phyloP scores from a whole-genome alignment of 371 early-diverging fungal species.

The Lichtheimia ornata region DNA sequence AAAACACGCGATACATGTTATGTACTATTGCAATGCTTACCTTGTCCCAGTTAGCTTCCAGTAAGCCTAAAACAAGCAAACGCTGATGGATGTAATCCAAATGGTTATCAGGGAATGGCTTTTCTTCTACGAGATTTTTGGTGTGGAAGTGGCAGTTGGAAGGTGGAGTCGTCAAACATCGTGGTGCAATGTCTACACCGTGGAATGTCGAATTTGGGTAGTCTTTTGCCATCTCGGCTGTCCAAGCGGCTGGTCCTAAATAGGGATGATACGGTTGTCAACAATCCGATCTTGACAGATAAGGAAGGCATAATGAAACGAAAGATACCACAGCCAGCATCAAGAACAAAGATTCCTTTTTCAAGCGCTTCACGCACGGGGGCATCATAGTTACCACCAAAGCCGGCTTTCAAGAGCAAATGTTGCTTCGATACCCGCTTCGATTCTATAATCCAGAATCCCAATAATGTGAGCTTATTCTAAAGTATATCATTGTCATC shows the following conservation, averaged over 20 bases:
- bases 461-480: neutral
- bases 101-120: conserved; percentile 53
- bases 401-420: neutral
- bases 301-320: neutral
- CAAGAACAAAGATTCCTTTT: conserved; percentile 20
- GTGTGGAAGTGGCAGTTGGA: conserved; percentile 45
- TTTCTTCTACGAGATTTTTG: conserved; percentile 52
- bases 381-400: conserved; percentile 3
- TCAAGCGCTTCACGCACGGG: conserved; percentile 13
- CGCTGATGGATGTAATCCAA: conserved; percentile 62
- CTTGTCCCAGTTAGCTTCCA: conserved; percentile 28
- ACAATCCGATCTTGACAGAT: neutral
- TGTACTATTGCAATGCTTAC: conserved; percentile 10
- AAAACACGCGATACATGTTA: neutral
- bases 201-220: conserved; percentile 23
- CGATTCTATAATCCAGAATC: too few relatives aligned
- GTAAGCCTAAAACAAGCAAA: conserved; percentile 33
- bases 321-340: conserved; percentile 20
- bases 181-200: conserved; percentile 19
- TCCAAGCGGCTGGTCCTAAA: conserved; percentile 37
- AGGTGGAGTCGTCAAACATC: conserved; percentile 18
- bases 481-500: neutral
- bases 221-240: conserved; percentile 21
- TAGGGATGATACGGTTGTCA: conserved; percentile 31
- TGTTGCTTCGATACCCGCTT: neutral